Evolutionary conservation across 495 filamentous ascomycete genomes (phyloP).

Genomic region (Aspergillus coremiiformis): DNA sequence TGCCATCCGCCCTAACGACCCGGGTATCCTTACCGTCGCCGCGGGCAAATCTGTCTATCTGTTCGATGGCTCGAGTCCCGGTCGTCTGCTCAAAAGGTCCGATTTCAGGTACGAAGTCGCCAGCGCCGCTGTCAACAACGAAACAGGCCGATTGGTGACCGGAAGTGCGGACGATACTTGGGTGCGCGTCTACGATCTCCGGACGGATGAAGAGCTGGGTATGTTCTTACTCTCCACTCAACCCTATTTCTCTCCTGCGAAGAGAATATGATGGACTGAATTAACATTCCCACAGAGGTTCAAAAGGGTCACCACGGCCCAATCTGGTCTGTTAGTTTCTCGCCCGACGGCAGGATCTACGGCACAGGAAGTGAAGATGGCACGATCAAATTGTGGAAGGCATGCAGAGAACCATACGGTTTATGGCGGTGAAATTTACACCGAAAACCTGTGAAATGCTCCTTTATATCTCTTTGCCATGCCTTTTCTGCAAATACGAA

Average conservation of each 20-base stretch:
- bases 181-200: constrained; percentile 86
- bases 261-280: constrained; percentile 18
- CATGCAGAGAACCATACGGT: constrained; percentile 58
- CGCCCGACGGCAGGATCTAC: constrained; percentile 90
- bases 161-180: constrained; percentile 84
- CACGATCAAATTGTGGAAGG: constrained; percentile 91
- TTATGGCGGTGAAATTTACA: constrained; percentile 43
- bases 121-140: constrained; percentile 78
- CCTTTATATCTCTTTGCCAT: neutral
- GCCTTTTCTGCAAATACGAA: neutral
- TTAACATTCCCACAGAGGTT: constrained; percentile 49
- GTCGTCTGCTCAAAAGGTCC: constrained; percentile 65
- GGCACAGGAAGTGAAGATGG: constrained; percentile 96
- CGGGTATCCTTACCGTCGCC: constrained; percentile 45
- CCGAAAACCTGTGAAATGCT: neutral
- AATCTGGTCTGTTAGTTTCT: constrained; percentile 91
- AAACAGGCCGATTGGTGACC: constrained; percentile 73
- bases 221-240: constrained; percentile 18
- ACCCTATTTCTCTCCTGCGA: neutral
- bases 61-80: constrained; percentile 68
- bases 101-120: constrained; percentile 77
- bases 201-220: constrained; percentile 70
- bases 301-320: constrained; percentile 97
- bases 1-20: constrained; percentile 32
- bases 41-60: constrained; percentile 91